phyloP scores from a whole-genome alignment of 352 stramenopile genomes.

The Ochromonadaceae sp. region DNA sequence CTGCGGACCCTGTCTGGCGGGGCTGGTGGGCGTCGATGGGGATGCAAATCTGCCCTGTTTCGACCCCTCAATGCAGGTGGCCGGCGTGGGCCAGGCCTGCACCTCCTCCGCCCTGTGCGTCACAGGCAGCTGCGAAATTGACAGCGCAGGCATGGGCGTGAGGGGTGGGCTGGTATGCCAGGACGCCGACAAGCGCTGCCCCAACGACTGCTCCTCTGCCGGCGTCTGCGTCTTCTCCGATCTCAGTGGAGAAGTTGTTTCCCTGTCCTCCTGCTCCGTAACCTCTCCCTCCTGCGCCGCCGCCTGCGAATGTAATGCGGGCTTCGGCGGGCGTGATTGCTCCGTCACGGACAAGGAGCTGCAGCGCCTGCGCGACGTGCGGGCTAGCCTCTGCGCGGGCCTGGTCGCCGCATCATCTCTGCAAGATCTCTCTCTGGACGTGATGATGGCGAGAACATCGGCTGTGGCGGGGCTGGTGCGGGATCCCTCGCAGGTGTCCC shows the following conservation, averaged over 20 bases:
- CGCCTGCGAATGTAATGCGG: neutral
- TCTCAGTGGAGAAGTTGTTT: neutral
- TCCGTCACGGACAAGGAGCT: neutral
- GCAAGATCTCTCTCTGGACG: neutral
- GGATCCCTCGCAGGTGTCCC: neutral
- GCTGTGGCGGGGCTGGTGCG: neutral
- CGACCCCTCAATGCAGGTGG: neutral
- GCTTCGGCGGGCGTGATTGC: neutral
- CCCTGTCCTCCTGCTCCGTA: neutral
- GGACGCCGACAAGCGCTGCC: neutral
- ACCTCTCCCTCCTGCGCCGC: neutral
- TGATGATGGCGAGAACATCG: neutral
- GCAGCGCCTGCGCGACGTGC: neutral
- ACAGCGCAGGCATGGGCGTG: too few species aligned
- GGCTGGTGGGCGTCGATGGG: neutral
- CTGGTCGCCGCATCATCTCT: neutral
- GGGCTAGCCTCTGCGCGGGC: neutral
- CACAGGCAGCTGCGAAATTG: neutral
- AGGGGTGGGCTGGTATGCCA: too few species aligned
- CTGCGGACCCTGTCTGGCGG: conserved; percentile 2
- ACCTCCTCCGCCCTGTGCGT: neutral
- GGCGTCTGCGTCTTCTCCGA: conserved; percentile 7
- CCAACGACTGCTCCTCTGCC: neutral
- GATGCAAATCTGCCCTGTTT: conserved; percentile 4
- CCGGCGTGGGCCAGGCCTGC: neutral